Base-by-base conservation (phyloP, 805 yeast species). In the Saturnispora besseyi region DNA sequence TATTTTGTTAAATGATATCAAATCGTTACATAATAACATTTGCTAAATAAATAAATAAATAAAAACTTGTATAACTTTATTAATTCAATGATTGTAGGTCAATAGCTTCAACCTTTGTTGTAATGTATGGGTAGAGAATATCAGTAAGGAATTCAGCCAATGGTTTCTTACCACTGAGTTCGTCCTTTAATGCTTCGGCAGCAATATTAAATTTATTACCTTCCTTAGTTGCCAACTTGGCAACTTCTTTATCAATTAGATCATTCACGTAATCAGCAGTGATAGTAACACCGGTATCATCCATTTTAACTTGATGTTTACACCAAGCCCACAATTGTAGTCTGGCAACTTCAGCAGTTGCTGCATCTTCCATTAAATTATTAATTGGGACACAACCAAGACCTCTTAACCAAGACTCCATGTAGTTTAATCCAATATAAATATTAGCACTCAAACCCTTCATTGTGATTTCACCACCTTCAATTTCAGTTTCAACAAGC, bases 331-430 rank as follows among this genome's bases (percentile, higher is more conserved):
- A 82, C 57, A 85, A 72, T 68, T 84, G 91, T 53, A 88, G 76
- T 70, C 93, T 77, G 34, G 90, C 82, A 37, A 85, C 95, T 68
- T 85, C 95, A 38, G 93, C 91, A 46, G 95, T 85, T 32, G 93
- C 93, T 29, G 95, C 95, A 66, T 85, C 95, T 68, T 85, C 95
- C 95, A 85, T 85, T 66, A 85, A 73, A 65, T 80, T 78, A 71
- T 85, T 84, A 65, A 85, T 85, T 57, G 95, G 91, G 53, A 84
- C 90, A 74, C 93, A 85, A 13, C 95, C 95, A 48, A 81, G 70
- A 52, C 88, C 88, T 64, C 89, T 76, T 59, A 84, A 75, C 95
- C 95, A 85, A 30, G 90, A 87, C 69, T 85, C 93, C 75, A 84
- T 84, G 65, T 85, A 85, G 55, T 82, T 79, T 57, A 85, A 70